Conservation (phyloP, 2,329 filamentous ascomycete genomes). For the Emergomyces orientalis region DNA sequence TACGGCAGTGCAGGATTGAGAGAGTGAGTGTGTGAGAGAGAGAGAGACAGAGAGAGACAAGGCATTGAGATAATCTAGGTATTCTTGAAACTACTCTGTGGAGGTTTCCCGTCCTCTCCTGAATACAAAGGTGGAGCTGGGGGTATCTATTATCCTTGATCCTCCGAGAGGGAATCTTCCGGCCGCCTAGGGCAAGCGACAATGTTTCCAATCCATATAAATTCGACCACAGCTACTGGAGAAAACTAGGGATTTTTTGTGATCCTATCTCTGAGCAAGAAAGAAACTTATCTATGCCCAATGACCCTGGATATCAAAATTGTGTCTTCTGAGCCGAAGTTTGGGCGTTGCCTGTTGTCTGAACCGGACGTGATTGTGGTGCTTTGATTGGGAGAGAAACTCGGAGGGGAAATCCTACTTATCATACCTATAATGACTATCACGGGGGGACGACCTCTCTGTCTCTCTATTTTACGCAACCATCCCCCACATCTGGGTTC, state of each 20-base stretch:
- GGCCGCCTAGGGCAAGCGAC: too few relatives aligned
- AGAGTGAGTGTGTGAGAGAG: neutral
- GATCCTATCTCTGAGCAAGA: neutral
- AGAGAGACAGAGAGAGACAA: too few relatives aligned
- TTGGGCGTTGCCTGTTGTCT: neutral
- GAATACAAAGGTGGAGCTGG: neutral
- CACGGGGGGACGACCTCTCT: too few relatives aligned
- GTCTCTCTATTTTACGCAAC: too few relatives aligned
- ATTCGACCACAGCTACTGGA: neutral
- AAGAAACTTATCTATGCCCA: neutral
- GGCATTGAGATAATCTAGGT: too few relatives aligned
- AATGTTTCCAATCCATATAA: neutral
- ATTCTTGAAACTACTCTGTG: too few relatives aligned
- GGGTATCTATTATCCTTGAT: too few relatives aligned
- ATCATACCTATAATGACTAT: neutral
- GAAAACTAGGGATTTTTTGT: neutral
- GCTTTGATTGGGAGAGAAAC: neutral
- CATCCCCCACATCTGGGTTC: too few relatives aligned
- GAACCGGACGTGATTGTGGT: neutral
- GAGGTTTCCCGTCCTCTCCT: too few relatives aligned
- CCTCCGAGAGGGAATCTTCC: neutral
- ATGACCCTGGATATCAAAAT: neutral
- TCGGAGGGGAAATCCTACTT: neutral
- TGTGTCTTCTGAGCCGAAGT: neutral
- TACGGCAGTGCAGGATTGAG: neutral